Percentiles rank a stretch among this genome's conserved stretches.
phyloP scores from a whole-genome alignment of 331 rosid genomes.

The Prunus yedoensis region DNA sequence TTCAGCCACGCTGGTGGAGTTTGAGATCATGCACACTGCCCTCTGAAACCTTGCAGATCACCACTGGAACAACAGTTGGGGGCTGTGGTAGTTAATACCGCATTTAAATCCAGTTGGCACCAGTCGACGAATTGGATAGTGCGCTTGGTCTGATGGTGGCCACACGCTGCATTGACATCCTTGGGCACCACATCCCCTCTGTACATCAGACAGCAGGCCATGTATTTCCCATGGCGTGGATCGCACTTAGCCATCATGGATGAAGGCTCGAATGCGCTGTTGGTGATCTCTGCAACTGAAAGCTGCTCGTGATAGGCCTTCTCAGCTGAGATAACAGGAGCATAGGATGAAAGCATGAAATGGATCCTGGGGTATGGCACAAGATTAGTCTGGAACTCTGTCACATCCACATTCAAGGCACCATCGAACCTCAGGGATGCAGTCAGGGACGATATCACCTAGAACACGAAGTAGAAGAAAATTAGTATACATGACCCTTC shows the following conservation, averaged over 20 bases:
- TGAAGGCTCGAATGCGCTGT: conserved; percentile 67
- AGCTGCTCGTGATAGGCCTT: conserved; percentile 70
- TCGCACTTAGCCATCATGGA: conserved; percentile 82
- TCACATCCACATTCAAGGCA: conserved; percentile 66
- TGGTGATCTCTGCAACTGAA: conserved; percentile 66
- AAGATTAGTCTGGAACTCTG: conserved; percentile 71
- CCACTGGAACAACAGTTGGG: conserved; percentile 67
- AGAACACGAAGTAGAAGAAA: background rate
- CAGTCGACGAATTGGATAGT: conserved; percentile 72
- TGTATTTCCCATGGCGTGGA: conserved; percentile 70
- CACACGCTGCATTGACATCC: conserved; percentile 68
- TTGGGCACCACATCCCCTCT: conserved; percentile 73
- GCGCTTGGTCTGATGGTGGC: conserved; percentile 72
- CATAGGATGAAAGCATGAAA: conserved; percentile 73
- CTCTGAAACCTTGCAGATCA: conserved; percentile 49
- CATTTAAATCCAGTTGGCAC: conserved; percentile 76
- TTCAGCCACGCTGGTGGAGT: conserved; percentile 73
- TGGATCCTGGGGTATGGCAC: conserved; percentile 76
- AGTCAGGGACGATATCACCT: conserved; percentile 69
- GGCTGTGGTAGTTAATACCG: conserved; percentile 75
- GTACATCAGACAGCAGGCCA: conserved; percentile 76
- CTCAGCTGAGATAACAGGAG: conserved; percentile 68
- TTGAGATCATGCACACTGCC: conserved; percentile 57
- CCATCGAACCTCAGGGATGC: conserved; percentile 70
- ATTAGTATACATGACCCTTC: background rate